phyloP scores from a whole-genome alignment of 2,329 filamentous ascomycete species.

The Pyricularia pennisetigena region DNA sequence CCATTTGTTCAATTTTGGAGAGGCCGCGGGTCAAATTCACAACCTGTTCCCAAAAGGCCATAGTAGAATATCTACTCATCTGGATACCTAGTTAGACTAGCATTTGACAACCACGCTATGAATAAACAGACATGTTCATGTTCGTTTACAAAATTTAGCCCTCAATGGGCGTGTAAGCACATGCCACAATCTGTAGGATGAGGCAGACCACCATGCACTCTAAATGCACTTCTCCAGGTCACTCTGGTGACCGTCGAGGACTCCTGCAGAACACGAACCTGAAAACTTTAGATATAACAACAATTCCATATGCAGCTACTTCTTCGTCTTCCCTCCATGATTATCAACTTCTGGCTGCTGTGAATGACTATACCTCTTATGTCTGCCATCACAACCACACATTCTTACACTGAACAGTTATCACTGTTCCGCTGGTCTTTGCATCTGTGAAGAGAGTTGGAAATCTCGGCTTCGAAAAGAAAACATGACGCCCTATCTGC shows the following conservation, averaged over 20 bases:
- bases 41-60: no score
- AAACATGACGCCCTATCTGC: background rate
- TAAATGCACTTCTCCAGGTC: background rate
- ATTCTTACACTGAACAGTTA: background rate
- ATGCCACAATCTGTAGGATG: background rate
- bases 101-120: no score
- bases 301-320: background rate
- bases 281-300: background rate
- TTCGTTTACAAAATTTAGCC: background rate
- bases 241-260: background rate
- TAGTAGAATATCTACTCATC: no score
- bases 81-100: no score
- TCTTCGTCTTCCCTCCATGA: no score
- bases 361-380: background rate
- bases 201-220: background rate
- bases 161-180: background rate
- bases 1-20: no score
- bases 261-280: background rate
- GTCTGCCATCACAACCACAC: background rate
- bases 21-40: no score
- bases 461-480: background rate
- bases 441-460: background rate
- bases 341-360: background rate
- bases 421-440: background rate
- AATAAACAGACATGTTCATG: no score